These are phyloP conservation scores for Starmerella potacharoeniae DNA, from an alignment of 805 yeast genomes.

Conservation along the genomic window DNA sequence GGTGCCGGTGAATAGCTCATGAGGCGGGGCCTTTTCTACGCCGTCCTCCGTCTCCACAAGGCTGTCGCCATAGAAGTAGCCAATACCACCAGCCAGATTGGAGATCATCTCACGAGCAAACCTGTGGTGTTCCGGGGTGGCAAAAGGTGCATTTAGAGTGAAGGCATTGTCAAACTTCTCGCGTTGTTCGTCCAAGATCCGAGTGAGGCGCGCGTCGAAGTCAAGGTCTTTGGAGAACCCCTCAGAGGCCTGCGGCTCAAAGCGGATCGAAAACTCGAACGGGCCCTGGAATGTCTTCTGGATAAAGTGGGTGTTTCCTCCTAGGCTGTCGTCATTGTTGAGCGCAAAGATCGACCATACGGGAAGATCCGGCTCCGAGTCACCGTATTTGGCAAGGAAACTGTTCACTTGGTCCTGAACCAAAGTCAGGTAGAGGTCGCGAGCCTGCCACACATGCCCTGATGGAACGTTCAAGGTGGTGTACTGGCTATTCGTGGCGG, in stretches of 20 bases:
- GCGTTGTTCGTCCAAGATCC: slow-evolving; percentile 35
- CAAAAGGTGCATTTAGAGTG: slow-evolving; percentile 42
- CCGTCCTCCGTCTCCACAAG: slow-evolving; percentile 56
- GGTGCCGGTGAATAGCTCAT: slow-evolving; percentile 63
- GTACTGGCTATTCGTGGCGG: slow-evolving; percentile 44
- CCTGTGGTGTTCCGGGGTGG: slow-evolving; percentile 32
- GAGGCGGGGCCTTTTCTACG: slow-evolving; percentile 3
- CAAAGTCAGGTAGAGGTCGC: slow-evolving; percentile 59
- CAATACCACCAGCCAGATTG: slow-evolving; percentile 79
- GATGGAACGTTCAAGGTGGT: slow-evolving; percentile 59
- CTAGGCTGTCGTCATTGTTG: slow-evolving; percentile 47
- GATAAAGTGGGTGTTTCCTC: slow-evolving; percentile 67
- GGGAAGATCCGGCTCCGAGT: slow-evolving; percentile 30
- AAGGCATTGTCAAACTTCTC: slow-evolving; percentile 11
- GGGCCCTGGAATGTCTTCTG: slow-evolving; percentile 66
- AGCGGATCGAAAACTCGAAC: slow-evolving; percentile 64
- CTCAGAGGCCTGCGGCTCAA: slow-evolving; percentile 29
- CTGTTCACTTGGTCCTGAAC: slow-evolving; percentile 56
- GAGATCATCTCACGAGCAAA: slow-evolving; percentile 76
- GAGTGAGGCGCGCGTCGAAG: slow-evolving; percentile 26
- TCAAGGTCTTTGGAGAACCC: slow-evolving; percentile 13
- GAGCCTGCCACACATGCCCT: slow-evolving; percentile 64
- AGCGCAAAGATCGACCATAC: slow-evolving; percentile 38
- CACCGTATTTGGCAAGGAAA: slow-evolving; percentile 30
- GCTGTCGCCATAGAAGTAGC: slow-evolving; percentile 76